phyloP scores from a whole-genome alignment of 1,284 basidiomycete genomes.

The Irpex lacteus region DNA sequence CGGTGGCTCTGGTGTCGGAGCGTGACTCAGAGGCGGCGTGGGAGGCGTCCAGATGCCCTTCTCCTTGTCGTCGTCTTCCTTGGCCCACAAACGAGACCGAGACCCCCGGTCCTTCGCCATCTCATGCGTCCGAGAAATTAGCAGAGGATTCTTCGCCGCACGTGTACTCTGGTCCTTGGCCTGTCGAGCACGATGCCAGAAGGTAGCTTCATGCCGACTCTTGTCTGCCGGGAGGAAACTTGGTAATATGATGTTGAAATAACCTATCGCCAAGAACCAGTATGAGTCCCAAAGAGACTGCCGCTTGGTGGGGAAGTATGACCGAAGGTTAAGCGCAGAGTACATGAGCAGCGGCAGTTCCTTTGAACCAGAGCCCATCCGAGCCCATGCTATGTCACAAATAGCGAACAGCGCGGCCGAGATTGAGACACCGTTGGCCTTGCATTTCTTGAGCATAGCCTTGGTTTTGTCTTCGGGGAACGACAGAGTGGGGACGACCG shows the following conservation, averaged over 20 bases:
- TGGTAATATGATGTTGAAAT: constrained; percentile 78
- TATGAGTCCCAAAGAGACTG: constrained; percentile 54
- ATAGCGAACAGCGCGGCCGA: constrained; percentile 74
- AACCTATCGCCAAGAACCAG: constrained; percentile 77
- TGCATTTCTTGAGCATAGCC: constrained; percentile 62
- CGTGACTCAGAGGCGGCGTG: constrained; percentile 22
- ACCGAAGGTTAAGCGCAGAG: constrained; percentile 73
- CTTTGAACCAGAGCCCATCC: constrained; percentile 39
- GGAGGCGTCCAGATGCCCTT: constrained; percentile 40
- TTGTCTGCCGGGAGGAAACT: constrained; percentile 51
- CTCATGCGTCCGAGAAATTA: constrained; percentile 54
- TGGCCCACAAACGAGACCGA: constrained; percentile 62
- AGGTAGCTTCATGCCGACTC: constrained; percentile 38
- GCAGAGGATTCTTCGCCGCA: constrained; percentile 60
- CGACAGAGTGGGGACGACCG: constrained; percentile 63
- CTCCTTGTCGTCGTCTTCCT: constrained; percentile 67
- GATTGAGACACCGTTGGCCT: constrained; percentile 68
- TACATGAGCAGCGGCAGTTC: constrained; percentile 76
- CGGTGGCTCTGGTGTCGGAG: constrained; percentile 12
- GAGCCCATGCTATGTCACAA: constrained; percentile 72
- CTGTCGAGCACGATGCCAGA: constrained; percentile 73
- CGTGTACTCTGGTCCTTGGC: constrained; percentile 65
- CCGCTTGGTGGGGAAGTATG: constrained; percentile 46
- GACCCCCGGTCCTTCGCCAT: constrained; percentile 63
- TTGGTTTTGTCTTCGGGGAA: constrained; percentile 54